Evolutionary conservation across 177 flowering plant species (phyloP).

Genomic region (Vitis hybrid): DNA sequence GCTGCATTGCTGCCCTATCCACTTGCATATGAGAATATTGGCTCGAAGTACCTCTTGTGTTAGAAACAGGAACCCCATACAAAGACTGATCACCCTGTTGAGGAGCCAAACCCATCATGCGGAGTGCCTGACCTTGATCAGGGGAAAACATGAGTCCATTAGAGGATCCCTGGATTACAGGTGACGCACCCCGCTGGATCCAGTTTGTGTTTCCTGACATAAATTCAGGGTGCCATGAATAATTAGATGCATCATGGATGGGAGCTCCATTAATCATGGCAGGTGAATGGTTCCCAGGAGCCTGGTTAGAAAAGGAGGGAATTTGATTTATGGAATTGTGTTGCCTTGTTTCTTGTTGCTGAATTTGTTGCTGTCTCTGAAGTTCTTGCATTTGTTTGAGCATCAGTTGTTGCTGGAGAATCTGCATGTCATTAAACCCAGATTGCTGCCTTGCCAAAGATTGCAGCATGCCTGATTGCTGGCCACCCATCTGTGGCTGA

Average conservation of each 20-base stretch:
- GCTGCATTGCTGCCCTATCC: slow-evolving; percentile 38
- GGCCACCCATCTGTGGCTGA: slow-evolving; percentile 49
- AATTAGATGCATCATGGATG: slow-evolving; percentile 37
- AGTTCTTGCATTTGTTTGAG: slow-evolving; percentile 55
- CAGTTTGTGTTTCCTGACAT: slow-evolving; percentile 33
- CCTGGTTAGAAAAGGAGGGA: slow-evolving; percentile 32
- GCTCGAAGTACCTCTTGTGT: slow-evolving; percentile 28
- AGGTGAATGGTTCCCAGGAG: slow-evolving; percentile 23
- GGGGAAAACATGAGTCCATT: slow-evolving; percentile 36
- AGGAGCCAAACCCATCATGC: slow-evolving; percentile 41
- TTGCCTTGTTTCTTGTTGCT: slow-evolving; percentile 36
- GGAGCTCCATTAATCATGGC: slow-evolving; percentile 37
- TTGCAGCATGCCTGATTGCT: slow-evolving; percentile 43
- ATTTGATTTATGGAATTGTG: slow-evolving; percentile 28
- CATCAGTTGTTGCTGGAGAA: slow-evolving; percentile 50
- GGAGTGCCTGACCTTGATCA: slow-evolving; percentile 38
- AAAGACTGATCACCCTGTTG: slow-evolving; percentile 59
- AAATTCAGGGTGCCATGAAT: slow-evolving; percentile 35
- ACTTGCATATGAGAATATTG: slow-evolving; percentile 30
- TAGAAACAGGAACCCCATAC: slow-evolving; percentile 48
- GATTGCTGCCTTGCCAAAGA: slow-evolving; percentile 48
- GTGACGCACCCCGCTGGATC: slow-evolving; percentile 38
- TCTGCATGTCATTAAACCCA: slow-evolving; percentile 50
- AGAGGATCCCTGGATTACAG: slow-evolving; percentile 33
- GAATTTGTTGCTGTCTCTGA: slow-evolving; percentile 54